Evolutionary conservation across 495 filamentous ascomycete genomes (phyloP).

Genomic region (Aspergillus avenaceus): DNA sequence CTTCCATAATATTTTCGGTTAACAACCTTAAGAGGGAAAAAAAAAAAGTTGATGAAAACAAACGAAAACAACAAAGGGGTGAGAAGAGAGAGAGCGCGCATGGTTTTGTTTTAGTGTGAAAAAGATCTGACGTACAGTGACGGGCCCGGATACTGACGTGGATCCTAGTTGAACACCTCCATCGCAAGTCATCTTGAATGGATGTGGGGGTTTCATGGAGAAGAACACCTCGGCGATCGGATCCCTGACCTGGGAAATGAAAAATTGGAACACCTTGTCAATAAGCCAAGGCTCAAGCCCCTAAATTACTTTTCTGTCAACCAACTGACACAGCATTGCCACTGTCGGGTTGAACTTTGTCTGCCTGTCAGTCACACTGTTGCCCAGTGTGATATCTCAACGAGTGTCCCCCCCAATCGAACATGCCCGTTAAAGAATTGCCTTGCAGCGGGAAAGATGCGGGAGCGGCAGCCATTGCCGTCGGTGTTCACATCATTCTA

Average conservation of each 20-base stretch:
- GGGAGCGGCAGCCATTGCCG: constrained; percentile 15
- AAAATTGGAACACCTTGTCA: constrained; percentile 13
- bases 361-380: background rate
- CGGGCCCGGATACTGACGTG: constrained; percentile 9
- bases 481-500: constrained; percentile 4
- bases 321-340: background rate
- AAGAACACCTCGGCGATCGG: constrained; percentile 19
- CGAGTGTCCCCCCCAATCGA: constrained; percentile 2
- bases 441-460: constrained; percentile 22
- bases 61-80: background rate
- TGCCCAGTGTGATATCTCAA: background rate
- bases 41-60: background rate
- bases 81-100: background rate
- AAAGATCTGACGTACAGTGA: constrained; percentile 11
- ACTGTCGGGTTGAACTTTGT: background rate
- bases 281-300: constrained; percentile 3
- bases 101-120: background rate
- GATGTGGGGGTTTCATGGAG: constrained; percentile 9
- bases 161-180: constrained; percentile 5
- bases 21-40: too few species aligned
- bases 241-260: constrained; percentile 14
- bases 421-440: constrained; percentile 6
- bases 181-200: constrained; percentile 7
- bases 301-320: constrained; percentile 2
- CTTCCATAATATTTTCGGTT: too few species aligned